Conservation (phyloP, 495 filamentous ascomycete genomes). For the Hypoxylon rickii region DNA sequence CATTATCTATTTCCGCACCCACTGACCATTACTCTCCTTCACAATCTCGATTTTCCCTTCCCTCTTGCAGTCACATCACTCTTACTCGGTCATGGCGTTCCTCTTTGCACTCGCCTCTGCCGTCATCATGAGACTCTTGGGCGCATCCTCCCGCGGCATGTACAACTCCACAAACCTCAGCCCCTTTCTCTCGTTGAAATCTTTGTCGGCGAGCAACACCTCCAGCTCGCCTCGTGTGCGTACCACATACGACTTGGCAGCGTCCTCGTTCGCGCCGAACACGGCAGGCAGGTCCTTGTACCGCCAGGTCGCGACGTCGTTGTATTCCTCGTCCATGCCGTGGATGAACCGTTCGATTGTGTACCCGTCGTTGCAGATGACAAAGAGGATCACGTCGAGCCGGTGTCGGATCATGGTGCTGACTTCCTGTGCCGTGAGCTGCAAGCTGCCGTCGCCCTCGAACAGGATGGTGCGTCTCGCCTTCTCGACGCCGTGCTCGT, state of each 20-base stretch:
- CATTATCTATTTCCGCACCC: too few species aligned
- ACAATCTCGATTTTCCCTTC: too few species aligned
- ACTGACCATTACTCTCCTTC: too few species aligned
- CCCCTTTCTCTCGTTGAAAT: slow-evolving; percentile 59
- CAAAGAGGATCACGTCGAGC: slow-evolving; percentile 80
- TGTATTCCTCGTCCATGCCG: slow-evolving; percentile 77
- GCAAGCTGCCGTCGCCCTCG: slow-evolving; percentile 85
- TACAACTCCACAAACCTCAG: slow-evolving; percentile 82
- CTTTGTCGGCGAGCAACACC: slow-evolving; percentile 65
- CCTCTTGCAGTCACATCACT: not conserved
- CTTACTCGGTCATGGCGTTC: slow-evolving; percentile 47
- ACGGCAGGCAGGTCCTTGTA: slow-evolving; percentile 67
- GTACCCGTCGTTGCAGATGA: slow-evolving; percentile 77
- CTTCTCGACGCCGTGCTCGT: slow-evolving; percentile 40
- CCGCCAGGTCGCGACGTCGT: slow-evolving; percentile 78
- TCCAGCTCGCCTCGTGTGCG: slow-evolving; percentile 73
- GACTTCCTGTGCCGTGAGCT: slow-evolving; percentile 84
- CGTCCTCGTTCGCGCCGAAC: slow-evolving; percentile 65
- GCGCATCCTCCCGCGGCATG: slow-evolving; percentile 83
- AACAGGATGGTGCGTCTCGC: slow-evolving; percentile 76
- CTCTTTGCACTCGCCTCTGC: slow-evolving; percentile 68
- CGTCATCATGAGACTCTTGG: slow-evolving; percentile 69
- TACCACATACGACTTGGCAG: slow-evolving; percentile 67
- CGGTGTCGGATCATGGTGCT: slow-evolving; percentile 82
- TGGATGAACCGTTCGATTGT: slow-evolving; percentile 79